Conservation (phyloP, 1,284 basidiomycete species). For the Hymenochaete sp. region DNA sequence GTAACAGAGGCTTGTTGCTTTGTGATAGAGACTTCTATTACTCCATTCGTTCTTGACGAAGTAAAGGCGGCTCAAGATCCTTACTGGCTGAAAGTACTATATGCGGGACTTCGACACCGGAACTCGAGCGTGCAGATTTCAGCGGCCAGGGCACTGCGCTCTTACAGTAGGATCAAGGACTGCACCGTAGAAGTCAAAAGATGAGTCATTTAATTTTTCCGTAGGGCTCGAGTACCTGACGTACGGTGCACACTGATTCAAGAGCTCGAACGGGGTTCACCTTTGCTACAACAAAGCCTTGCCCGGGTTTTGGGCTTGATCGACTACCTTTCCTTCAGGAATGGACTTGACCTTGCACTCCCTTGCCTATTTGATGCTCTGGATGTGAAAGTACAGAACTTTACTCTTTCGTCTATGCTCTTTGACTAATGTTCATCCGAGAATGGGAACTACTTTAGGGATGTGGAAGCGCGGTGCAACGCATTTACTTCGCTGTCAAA, state of each 20-base stretch:
- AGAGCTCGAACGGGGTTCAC: conserved; percentile 49
- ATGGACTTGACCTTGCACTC: conserved; percentile 44
- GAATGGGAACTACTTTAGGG: conserved; percentile 36
- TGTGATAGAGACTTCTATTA: conserved; percentile 61
- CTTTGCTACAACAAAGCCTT: conserved; percentile 67
- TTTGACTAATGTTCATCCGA: conserved; percentile 20
- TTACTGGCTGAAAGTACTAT: conserved; percentile 62
- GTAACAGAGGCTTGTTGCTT: conserved; percentile 68
- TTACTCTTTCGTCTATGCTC: background rate
- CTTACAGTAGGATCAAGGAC: conserved; percentile 59
- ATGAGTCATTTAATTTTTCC: conserved; percentile 40
- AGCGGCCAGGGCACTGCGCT: conserved; percentile 54
- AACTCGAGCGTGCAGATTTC: conserved; percentile 64
- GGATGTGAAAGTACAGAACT: conserved; percentile 39
- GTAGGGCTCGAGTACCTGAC: conserved; percentile 15
- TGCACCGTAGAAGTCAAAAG: conserved; percentile 55
- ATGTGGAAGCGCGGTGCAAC: conserved; percentile 63
- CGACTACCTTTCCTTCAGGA: conserved; percentile 50
- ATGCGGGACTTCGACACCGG: conserved; percentile 65
- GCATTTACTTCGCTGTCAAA: conserved; percentile 59
- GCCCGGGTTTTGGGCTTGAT: conserved; percentile 69
- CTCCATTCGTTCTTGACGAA: conserved; percentile 34
- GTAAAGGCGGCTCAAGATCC: conserved; percentile 36
- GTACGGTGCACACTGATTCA: conserved; percentile 46
- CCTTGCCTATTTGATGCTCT: conserved; percentile 54